Conservation (phyloP, 257 asterid genomes). For the Ligustrum vulgare region DNA sequence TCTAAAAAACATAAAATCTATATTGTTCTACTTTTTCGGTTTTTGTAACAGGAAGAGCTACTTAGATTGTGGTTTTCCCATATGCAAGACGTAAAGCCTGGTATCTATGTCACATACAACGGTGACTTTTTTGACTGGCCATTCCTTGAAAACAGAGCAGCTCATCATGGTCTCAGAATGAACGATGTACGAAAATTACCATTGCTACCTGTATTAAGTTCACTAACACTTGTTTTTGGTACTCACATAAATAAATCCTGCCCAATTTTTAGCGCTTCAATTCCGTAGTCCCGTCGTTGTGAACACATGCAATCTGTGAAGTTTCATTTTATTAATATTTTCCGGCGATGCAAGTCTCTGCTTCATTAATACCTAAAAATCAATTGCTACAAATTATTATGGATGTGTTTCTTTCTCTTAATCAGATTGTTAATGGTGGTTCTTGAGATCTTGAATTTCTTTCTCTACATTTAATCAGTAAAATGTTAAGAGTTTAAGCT, state of each 20-base stretch:
- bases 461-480: constrained; percentile 12
- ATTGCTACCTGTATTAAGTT: constrained; percentile 22
- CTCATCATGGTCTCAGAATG: constrained; percentile 80
- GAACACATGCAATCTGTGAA: constrained; percentile 1
- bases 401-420: constrained; percentile 4
- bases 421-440: constrained; percentile 17
- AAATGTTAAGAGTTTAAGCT: constrained; percentile 4
- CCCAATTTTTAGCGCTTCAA: constrained; percentile 12
- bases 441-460: constrained; percentile 18
- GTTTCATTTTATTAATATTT: constrained; percentile 1
- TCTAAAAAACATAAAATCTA: not conserved
- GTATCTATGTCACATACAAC: constrained; percentile 93
- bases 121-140: constrained; percentile 99
- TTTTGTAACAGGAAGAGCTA: constrained; percentile 69
- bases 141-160: constrained; percentile 84
- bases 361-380: constrained; percentile 8
- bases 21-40: constrained; percentile 19
- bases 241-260: constrained; percentile 12
- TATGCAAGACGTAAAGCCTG: constrained; percentile 94
- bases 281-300: not conserved
- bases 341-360: not conserved
- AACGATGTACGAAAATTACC: constrained; percentile 55
- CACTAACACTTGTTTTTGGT: constrained; percentile 6
- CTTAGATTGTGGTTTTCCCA: constrained; percentile 83
- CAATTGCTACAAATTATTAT: constrained; percentile 13